These are phyloP conservation scores for Stephanocyclus meneghinianus DNA, from an alignment of 352 stramenopile species.

Conservation along the genomic window DNA sequence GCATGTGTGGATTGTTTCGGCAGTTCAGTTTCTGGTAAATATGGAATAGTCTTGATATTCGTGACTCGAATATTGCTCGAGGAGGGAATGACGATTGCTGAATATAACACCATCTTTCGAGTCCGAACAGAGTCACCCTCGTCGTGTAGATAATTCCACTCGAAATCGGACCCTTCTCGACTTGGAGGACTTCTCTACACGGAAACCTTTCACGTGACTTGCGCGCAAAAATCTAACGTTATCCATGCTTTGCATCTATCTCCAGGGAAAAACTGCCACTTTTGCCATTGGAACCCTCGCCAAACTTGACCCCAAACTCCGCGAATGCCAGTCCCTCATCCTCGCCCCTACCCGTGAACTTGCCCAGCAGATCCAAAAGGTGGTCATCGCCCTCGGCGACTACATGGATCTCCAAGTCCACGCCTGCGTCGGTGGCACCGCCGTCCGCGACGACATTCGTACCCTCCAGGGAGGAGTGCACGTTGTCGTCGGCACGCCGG, in stretches of 20 bases:
- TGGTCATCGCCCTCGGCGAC: conserved; percentile 88
- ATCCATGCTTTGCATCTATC: conserved; percentile 10
- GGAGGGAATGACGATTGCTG: conserved; percentile 46
- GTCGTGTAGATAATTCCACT: conserved; percentile 78
- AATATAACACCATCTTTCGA: conserved; percentile 85
- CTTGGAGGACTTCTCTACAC: neutral
- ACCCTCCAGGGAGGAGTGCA: conserved; percentile 97
- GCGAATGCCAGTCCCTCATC: conserved; percentile 97
- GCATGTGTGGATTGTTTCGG: no score
- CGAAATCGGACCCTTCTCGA: conserved; percentile 71
- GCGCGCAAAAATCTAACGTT: conserved; percentile 15
- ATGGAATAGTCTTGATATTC: neutral
- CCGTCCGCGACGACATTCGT: conserved; percentile 97
- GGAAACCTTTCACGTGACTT: neutral
- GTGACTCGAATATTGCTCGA: neutral
- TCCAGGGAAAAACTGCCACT: conserved; percentile 96
- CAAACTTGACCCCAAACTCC: conserved; percentile 93
- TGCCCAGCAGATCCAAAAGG: conserved; percentile 99
- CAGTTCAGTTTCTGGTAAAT: neutral
- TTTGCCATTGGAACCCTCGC: conserved; percentile 99
- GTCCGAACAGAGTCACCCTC: conserved; percentile 85
- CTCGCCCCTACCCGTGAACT: conserved; percentile 98
- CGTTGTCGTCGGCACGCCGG: conserved; percentile 97
- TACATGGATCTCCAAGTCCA: conserved; percentile 98
- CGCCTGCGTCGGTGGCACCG: conserved; percentile 97